phyloP scores from a whole-genome alignment of 2,329 filamentous ascomycete species.

The Claviceps pazoutovae region DNA sequence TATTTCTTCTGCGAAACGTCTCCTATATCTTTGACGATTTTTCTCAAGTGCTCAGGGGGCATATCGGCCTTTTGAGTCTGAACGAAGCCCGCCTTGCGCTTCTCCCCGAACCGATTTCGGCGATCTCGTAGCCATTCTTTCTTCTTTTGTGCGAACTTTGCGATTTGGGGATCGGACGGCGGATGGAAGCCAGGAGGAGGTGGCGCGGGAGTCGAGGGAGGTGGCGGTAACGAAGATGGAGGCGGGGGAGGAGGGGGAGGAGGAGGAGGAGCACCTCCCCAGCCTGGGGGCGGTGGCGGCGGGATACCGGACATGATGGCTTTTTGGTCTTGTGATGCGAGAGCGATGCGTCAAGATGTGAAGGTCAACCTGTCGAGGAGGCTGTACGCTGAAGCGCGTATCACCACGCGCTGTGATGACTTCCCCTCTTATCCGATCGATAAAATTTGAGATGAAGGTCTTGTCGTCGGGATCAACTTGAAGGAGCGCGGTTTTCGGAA shows the following conservation, averaged over 20 bases:
- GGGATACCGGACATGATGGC: conserved; percentile 37
- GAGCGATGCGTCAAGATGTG: conserved; percentile 13
- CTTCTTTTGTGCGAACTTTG: conserved; percentile 97
- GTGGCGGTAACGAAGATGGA: conserved; percentile 41
- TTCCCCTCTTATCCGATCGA: conserved; percentile 6
- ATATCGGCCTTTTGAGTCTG: conserved; percentile 98
- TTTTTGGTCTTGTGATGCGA: conserved; percentile 13
- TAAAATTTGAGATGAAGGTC: neutral
- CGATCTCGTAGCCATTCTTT: conserved; percentile 93
- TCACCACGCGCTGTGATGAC: conserved; percentile 17
- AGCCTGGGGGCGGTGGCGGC: conserved; percentile 44
- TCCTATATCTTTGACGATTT: conserved; percentile 96
- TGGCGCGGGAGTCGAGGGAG: conserved; percentile 38
- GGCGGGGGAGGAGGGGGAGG: conserved; percentile 44
- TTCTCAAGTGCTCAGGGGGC: conserved; percentile 94
- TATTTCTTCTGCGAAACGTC: conserved; percentile 99
- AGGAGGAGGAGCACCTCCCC: conserved; percentile 39
- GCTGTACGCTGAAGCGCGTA: conserved; percentile 24
- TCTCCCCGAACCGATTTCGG: conserved; percentile 89
- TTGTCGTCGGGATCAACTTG: conserved; percentile 6
- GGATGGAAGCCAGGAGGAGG: conserved; percentile 67
- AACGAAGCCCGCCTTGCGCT: conserved; percentile 89
- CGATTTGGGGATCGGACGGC: conserved; percentile 65
- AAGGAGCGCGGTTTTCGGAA: conserved; percentile 15
- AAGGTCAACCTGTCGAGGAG: conserved; percentile 12